Evolutionary conservation across 2,329 filamentous ascomycete genomes (phyloP).

Genomic region (Neonectria magnoliae): DNA sequence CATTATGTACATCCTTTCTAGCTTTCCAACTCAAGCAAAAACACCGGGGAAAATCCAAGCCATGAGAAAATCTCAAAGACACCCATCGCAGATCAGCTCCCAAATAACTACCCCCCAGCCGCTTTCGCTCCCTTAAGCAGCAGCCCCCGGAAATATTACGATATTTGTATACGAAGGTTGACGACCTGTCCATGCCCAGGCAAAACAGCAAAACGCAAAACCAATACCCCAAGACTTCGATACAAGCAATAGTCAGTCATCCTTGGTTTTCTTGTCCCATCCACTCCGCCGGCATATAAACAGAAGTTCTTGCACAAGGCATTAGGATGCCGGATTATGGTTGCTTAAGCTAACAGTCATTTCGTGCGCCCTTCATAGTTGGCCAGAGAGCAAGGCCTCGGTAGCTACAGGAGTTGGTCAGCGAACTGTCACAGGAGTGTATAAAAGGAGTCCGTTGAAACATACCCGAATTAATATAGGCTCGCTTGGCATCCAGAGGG

Average conservation of each 20-base stretch:
- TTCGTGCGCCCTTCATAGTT: conserved; percentile 63
- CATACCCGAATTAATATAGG: conserved; percentile 94
- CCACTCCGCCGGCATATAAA: conserved; percentile 33
- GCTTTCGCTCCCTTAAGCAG: conserved; percentile 29
- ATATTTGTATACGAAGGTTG: conserved; percentile 31
- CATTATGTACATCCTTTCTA: conserved; percentile 36
- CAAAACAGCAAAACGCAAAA: conserved; percentile 25
- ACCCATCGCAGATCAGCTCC: conserved; percentile 19
- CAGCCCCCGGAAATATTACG: conserved; percentile 35
- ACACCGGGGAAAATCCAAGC: conserved; percentile 31
- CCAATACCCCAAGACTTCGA: conserved; percentile 18
- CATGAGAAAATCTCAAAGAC: conserved; percentile 7
- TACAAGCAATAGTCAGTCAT: conserved; percentile 31
- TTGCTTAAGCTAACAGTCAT: conserved; percentile 20
- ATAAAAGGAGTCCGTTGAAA: conserved; percentile 38
- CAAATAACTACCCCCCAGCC: conserved; percentile 21
- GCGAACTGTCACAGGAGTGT: neutral
- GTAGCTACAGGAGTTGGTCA: conserved; percentile 64
- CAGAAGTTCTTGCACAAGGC: conserved; percentile 31
- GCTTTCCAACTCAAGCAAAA: conserved; percentile 31
- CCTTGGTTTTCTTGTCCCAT: conserved; percentile 40
- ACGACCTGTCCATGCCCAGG: neutral
- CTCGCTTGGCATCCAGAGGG: conserved; percentile 84
- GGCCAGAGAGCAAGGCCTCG: conserved; percentile 80
- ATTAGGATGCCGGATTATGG: conserved; percentile 29